A percentile compares a stretch with the other conserved stretches of the same genome.
phyloP scores from a whole-genome alignment of 2,329 filamentous ascomycete species.

The Penicillium occitanis region DNA sequence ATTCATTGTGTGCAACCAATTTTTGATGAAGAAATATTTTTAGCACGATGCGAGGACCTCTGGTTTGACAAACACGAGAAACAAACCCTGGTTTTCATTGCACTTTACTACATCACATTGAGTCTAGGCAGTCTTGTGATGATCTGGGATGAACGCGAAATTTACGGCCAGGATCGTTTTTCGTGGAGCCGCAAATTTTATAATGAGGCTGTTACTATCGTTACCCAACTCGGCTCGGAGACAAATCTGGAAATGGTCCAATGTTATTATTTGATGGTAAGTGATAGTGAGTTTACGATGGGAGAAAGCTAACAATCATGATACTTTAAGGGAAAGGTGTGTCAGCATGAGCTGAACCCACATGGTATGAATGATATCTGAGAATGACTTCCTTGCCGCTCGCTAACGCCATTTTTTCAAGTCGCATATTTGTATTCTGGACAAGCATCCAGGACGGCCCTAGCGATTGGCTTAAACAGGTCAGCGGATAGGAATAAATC shows the following conservation, averaged over 20 bases:
- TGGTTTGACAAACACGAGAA: too few relatives aligned
- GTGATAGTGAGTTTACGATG: neutral
- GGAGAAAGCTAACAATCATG: too few relatives aligned
- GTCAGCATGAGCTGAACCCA: neutral
- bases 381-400: too few relatives aligned
- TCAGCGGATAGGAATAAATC: neutral
- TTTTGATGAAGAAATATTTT: too few relatives aligned
- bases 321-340: neutral
- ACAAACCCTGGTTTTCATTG: too few relatives aligned
- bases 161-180: too few relatives aligned
- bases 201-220: neutral
- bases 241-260: neutral
- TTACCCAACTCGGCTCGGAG: neutral
- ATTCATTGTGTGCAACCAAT: too few relatives aligned
- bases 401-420: neutral
- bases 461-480: neutral
- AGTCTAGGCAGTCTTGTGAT: too few relatives aligned
- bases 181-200: too few relatives aligned
- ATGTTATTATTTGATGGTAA: neutral
- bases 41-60: too few relatives aligned
- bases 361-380: neutral
- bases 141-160: too few relatives aligned
- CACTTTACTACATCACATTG: too few relatives aligned
- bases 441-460: neutral
- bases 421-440: neutral